Conservation (phyloP, 345 rosid genomes). For the Dipteronia dyeriana region DNA sequence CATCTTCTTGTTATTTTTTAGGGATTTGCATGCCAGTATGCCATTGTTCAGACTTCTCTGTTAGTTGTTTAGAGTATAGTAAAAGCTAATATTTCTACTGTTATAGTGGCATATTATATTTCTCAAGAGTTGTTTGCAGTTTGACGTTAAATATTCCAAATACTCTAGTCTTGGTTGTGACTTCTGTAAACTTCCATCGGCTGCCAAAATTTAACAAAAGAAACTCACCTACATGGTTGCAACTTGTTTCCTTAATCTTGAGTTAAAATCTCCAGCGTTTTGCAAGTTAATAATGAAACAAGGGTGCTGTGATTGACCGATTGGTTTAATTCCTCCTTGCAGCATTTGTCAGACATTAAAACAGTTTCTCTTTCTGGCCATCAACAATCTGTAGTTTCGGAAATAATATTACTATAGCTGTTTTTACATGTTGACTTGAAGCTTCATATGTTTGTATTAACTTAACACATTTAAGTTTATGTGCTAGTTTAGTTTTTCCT, state of each 20-base stretch:
- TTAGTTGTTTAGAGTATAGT: not conserved
- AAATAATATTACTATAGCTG: not conserved
- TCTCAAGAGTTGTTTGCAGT: not conserved
- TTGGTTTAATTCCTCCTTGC: not conserved
- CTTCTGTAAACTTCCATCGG: not conserved
- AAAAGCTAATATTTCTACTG: not conserved
- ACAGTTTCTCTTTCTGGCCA: not conserved
- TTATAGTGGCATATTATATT: not conserved
- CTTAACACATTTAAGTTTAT: conserved; percentile 2
- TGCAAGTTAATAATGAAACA: not conserved
- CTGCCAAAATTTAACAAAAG: not conserved
- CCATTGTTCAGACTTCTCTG: not conserved
- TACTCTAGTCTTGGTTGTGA: not conserved
- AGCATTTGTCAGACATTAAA: not conserved
- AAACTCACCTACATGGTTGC: not conserved
- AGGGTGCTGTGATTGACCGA: not conserved
- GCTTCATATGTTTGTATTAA: not conserved
- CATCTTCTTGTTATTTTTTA: not conserved
- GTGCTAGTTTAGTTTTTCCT: not conserved
- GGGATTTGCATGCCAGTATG: not conserved
- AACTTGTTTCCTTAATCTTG: not conserved
- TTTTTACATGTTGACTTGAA: not conserved
- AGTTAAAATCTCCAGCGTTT: not conserved
- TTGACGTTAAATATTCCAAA: not conserved
- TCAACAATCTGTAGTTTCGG: conserved; percentile 4